Evolutionary conservation across 768 basidiomycete species (phyloP).

Genomic region (Thelephora aurantiotincta): DNA sequence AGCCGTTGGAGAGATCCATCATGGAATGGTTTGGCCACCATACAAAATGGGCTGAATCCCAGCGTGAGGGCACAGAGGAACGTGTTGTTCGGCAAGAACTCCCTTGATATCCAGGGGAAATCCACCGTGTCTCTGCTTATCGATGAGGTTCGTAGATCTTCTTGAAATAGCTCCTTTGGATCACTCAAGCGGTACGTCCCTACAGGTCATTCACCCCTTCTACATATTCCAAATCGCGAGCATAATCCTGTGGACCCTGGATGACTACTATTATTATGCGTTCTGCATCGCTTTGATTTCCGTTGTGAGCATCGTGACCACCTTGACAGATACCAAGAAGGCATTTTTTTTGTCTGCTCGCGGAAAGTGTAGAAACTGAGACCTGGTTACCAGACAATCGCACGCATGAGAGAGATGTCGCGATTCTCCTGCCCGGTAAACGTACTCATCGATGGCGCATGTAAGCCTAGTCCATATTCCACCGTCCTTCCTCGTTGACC

Average conservation of each 20-base stretch:
- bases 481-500: not conserved
- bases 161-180: not conserved
- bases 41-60: constrained; percentile 50
- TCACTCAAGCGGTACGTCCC: not conserved
- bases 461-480: constrained; percentile 27
- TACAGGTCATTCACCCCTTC: constrained; percentile 87
- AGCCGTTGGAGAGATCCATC: constrained; percentile 86
- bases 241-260: constrained; percentile 85
- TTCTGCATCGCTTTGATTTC: constrained; percentile 94
- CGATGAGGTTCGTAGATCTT: constrained; percentile 58
- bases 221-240: constrained; percentile 98
- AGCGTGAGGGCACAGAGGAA: constrained; percentile 46
- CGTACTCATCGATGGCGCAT: constrained; percentile 54
- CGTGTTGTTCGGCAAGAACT: constrained; percentile 69
- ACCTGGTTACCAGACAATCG: constrained; percentile 49
- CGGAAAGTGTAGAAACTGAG: not conserved
- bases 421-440: constrained; percentile 69
- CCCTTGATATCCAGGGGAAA: constrained; percentile 85
- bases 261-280: constrained; percentile 95
- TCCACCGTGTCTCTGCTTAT: constrained; percentile 62
- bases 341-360: constrained; percentile 23
- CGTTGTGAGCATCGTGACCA: constrained; percentile 66
- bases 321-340: constrained; percentile 85
- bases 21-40: constrained; percentile 48
- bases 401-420: constrained; percentile 94